Conservation (phyloP, 192 early-diverging fungal species). For the Coemansia sp. region DNA sequence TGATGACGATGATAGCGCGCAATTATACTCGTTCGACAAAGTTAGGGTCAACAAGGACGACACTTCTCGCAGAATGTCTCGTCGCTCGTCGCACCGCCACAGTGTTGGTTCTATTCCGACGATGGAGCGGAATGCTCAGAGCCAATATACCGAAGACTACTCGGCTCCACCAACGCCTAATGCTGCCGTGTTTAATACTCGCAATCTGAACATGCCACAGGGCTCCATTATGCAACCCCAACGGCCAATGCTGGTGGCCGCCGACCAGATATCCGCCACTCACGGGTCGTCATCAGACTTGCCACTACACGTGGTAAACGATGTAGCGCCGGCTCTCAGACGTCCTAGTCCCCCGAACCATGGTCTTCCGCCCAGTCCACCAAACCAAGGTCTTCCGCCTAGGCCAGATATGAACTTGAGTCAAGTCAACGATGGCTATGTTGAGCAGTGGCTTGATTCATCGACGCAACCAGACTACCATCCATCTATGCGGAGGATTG, state of each 20-base stretch:
- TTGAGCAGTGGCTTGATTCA: conserved; percentile 20
- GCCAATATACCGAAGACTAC: background rate
- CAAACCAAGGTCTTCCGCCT: background rate
- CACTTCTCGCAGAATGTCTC: background rate
- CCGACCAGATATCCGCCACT: conserved; percentile 10
- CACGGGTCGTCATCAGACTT: conserved; percentile 3
- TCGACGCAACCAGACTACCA: conserved; percentile 5
- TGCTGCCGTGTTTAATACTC: background rate
- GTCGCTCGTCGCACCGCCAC: conserved; percentile 4
- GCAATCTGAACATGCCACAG: background rate
- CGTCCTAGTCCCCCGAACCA: conserved; percentile 2
- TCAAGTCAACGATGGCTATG: conserved; percentile 7
- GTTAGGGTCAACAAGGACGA: conserved; percentile 22
- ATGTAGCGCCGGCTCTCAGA: background rate
- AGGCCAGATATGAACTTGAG: conserved; percentile 4
- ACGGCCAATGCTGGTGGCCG: conserved; percentile 12
- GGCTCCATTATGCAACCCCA: conserved; percentile 7
- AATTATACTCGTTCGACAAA: conserved; percentile 35
- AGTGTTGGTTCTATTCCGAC: background rate
- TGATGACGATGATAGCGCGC: conserved; percentile 26
- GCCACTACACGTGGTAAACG: background rate
- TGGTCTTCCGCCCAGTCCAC: conserved; percentile 5
- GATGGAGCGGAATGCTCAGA: background rate
- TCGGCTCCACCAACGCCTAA: background rate
- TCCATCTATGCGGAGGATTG: background rate